phyloP scores from a whole-genome alignment of 2,329 filamentous ascomycete species.

The Paramyrothecium roridum region DNA sequence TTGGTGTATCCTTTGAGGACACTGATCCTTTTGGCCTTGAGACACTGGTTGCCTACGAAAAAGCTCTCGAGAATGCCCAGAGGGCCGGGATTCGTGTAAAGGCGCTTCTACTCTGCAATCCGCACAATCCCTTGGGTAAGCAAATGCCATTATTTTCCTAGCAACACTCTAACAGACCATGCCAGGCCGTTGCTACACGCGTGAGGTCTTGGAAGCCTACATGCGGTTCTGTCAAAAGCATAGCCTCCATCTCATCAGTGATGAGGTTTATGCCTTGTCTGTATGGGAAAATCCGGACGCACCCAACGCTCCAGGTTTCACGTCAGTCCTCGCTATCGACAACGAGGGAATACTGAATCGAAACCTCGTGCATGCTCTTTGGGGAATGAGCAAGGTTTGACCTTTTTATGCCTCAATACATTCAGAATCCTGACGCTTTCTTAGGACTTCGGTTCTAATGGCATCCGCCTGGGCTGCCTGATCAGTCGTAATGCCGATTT shows the following conservation, averaged over 20 bases:
- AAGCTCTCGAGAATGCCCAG: neutral
- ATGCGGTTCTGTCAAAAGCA: neutral
- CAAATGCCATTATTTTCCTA: neutral
- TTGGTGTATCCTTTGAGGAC: too few relatives aligned
- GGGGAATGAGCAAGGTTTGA: neutral
- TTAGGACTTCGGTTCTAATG: neutral
- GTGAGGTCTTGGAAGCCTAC: neutral
- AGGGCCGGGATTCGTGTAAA: neutral
- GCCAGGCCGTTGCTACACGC: neutral
- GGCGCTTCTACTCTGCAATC: neutral
- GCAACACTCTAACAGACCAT: neutral
- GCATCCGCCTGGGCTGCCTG: neutral
- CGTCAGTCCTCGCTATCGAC: neutral
- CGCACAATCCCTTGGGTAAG: neutral
- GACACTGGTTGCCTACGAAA: neutral
- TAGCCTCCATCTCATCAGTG: neutral
- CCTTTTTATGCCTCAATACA: neutral
- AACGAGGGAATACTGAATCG: neutral
- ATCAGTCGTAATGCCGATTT: neutral
- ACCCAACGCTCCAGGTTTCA: neutral
- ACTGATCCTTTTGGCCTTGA: too few relatives aligned
- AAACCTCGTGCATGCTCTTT: neutral
- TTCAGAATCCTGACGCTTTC: neutral
- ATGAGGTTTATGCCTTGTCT: neutral
- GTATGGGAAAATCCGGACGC: neutral